Base-by-base conservation (phyloP, 2,329 filamentous ascomycete species). In the Bisporella sp. region DNA sequence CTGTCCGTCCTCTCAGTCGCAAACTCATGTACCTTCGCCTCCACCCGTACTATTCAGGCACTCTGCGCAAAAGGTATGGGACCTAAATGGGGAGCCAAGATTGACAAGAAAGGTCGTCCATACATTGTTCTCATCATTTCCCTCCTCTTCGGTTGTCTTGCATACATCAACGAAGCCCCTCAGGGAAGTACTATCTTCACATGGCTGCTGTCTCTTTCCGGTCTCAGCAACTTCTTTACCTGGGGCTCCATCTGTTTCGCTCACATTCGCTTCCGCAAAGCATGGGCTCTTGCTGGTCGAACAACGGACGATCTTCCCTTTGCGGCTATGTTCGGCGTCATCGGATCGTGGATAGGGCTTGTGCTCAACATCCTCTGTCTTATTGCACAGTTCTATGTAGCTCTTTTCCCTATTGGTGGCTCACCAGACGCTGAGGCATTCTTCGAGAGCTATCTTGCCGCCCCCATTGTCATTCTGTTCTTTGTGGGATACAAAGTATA, bases 1-100 rank as follows among this genome's bases (percentile, higher is more conserved):
- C 81, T 95, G 54, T 86, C 89, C 29, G 90, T 96, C 31, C 73
- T 96, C 31, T 95, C 89, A 0, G 91, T 96, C 54, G 90, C 90
- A 50, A 96, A 96, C 70, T 92, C 88, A 7, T 85, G 89, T 57
- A 87, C 96, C 50, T 97, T 95, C 62, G 92, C 89, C 43, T 91
- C 89, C 28, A 95, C 89, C 1, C 85, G 92, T 59, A 96, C 91
- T 3, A 81, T 97, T 5, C 89, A 90, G 42, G 91, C 91, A 7
- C 79, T 96, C 1, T 90, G 90, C 42, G 90, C 96, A 65, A 87
- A 93, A 66, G 79, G 83, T 49, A 89, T 95, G 66, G 90, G 88
- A 0, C 90, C 91, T 8, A 75, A 73, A 53, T 74, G 90, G 58
- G 75, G 95, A 39, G 82, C 81, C 52, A 95, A 91, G 68, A 84